Evolutionary conservation across 331 rosid genomes (phyloP).

Genomic region (Pyracantha coccinea): DNA sequence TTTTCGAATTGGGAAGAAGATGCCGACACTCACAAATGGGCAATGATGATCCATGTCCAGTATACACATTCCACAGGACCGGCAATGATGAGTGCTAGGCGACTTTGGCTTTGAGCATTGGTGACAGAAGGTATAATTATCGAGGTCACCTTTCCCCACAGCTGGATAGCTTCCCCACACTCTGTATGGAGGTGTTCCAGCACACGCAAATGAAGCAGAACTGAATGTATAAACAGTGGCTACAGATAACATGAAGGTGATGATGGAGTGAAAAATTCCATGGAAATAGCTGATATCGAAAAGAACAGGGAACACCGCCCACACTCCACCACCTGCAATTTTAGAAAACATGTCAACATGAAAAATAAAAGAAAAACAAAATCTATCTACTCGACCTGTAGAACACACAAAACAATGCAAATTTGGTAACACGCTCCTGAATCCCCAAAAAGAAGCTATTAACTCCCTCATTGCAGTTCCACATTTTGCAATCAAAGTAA

Average conservation of each 20-base stretch:
- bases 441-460: not conserved
- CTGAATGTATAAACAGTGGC: constrained; percentile 60
- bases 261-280: constrained; percentile 59
- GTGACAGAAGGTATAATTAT: constrained; percentile 70
- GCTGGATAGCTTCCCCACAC: constrained; percentile 87
- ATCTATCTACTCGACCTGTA: not conserved
- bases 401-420: not conserved
- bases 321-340: constrained; percentile 90
- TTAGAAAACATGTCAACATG: not conserved
- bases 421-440: not conserved
- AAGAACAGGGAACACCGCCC: constrained; percentile 67
- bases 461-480: not conserved
- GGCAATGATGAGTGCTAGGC: constrained; percentile 93
- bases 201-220: constrained; percentile 66
- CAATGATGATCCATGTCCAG: constrained; percentile 99
- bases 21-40: constrained; percentile 76
- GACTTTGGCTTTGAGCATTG: constrained; percentile 88
- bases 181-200: constrained; percentile 68
- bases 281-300: constrained; percentile 50
- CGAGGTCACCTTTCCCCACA: constrained; percentile 77
- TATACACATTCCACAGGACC: constrained; percentile 73
- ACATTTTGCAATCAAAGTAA: not conserved
- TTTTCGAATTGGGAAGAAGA: constrained; percentile 14
- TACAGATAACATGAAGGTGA: constrained; percentile 50
- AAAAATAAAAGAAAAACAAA: not conserved